Percentiles rank a stretch among this genome's conserved stretches.
phyloP scores from a whole-genome alignment of 306 rosid genomes.

The Vigna reflexopilosa region DNA sequence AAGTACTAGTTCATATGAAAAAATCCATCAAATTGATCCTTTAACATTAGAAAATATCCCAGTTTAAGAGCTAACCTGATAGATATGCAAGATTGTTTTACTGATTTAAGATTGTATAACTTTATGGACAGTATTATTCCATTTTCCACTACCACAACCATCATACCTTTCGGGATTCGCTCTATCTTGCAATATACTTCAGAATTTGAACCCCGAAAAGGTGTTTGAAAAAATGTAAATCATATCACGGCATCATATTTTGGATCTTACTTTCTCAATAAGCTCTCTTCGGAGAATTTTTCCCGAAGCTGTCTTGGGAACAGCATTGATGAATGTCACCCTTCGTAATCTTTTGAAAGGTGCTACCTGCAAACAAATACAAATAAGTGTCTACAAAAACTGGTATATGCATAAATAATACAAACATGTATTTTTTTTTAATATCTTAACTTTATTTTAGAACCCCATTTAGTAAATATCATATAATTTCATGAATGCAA shows the following conservation, averaged over 20 bases:
- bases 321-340: slow-evolving; percentile 75
- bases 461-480: not conserved
- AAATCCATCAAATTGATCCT: too few relatives aligned
- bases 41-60: too few relatives aligned
- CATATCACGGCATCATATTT: slow-evolving; percentile 47
- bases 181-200: not conserved
- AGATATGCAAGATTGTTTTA: too few relatives aligned
- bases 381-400: not conserved
- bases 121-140: not conserved
- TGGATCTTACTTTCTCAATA: slow-evolving; percentile 74
- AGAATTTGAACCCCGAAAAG: not conserved
- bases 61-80: too few relatives aligned
- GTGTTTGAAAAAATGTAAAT: not conserved
- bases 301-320: slow-evolving; percentile 85
- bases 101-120: too few relatives aligned
- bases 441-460: not conserved
- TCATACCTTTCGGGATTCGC: not conserved
- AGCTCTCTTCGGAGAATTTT: slow-evolving; percentile 91
- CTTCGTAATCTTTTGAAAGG: slow-evolving; percentile 82
- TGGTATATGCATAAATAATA: not conserved
- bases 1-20: too few relatives aligned
- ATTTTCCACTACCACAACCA: not conserved
- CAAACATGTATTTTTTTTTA: not conserved
- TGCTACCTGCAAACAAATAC: slow-evolving; percentile 67
- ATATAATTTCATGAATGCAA: not conserved